These are phyloP conservation scores for Boehmeria nivea DNA, from an alignment of 306 rosid species.

Conservation along the genomic window DNA sequence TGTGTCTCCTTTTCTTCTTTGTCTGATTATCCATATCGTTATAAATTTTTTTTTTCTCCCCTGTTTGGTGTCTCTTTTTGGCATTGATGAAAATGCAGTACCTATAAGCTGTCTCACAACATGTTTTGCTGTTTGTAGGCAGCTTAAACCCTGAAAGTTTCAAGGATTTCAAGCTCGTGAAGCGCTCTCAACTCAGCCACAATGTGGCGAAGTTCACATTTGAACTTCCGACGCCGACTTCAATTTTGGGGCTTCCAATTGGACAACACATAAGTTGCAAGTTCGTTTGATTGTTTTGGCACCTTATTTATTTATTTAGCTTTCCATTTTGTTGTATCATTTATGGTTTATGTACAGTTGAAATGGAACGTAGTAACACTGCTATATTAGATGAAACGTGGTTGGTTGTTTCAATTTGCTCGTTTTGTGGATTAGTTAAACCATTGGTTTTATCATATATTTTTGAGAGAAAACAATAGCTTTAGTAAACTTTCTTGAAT, in stretches of 20 bases:
- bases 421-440: neutral
- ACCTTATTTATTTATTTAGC: neutral
- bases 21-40: too few relatives aligned
- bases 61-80: neutral
- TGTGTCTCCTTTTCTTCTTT: too few relatives aligned
- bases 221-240: slow-evolving; percentile 68
- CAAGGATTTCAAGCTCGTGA: slow-evolving; percentile 73
- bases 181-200: slow-evolving; percentile 81
- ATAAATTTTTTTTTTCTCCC: neutral
- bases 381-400: neutral
- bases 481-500: slow-evolving; percentile 27
- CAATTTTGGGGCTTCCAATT: slow-evolving; percentile 94
- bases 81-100: neutral
- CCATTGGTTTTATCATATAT: too few relatives aligned
- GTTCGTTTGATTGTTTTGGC: slow-evolving; percentile 33
- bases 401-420: neutral
- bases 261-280: slow-evolving; percentile 99
- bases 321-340: neutral
- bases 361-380: neutral
- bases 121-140: slow-evolving; percentile 35
- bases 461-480: neutral
- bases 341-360: too few relatives aligned
- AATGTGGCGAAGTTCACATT: slow-evolving; percentile 92
- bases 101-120: too few relatives aligned
- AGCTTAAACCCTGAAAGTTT: slow-evolving; percentile 67